phyloP scores from a whole-genome alignment of 2,329 filamentous ascomycete species.

The Metarhizium album region DNA sequence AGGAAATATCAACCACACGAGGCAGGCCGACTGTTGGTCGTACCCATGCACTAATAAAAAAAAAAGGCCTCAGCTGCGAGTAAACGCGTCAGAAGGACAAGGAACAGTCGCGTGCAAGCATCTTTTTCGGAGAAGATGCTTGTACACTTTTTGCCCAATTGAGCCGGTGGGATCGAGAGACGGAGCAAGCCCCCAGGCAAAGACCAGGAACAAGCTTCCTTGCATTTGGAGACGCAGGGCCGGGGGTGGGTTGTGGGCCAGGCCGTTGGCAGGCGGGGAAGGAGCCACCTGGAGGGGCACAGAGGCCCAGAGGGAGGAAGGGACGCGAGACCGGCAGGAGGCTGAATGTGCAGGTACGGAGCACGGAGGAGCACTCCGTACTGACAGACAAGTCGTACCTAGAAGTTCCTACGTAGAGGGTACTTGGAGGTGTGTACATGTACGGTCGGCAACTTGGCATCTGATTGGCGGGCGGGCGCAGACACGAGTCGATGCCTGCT shows the following conservation, averaged over 20 bases:
- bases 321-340: background rate
- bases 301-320: background rate
- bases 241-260: background rate
- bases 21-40: background rate
- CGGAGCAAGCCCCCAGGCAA: background rate
- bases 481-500: background rate
- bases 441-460: no score
- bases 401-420: no score
- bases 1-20: background rate
- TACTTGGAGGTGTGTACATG: no score
- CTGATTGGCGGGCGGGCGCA: background rate
- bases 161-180: background rate
- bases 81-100: conserved; percentile 1
- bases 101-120: conserved; percentile 2
- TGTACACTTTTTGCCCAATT: background rate
- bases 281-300: background rate
- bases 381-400: no score
- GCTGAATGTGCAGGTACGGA: background rate
- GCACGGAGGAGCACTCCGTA: background rate
- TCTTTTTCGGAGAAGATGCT: background rate
- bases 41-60: background rate
- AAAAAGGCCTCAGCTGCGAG: background rate
- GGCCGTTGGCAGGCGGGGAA: background rate
- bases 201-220: conserved; percentile 4
- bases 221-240: background rate